Evolutionary conservation across 1,284 basidiomycete genomes (phyloP).

Genomic region (Ganoderma multipileum): DNA sequence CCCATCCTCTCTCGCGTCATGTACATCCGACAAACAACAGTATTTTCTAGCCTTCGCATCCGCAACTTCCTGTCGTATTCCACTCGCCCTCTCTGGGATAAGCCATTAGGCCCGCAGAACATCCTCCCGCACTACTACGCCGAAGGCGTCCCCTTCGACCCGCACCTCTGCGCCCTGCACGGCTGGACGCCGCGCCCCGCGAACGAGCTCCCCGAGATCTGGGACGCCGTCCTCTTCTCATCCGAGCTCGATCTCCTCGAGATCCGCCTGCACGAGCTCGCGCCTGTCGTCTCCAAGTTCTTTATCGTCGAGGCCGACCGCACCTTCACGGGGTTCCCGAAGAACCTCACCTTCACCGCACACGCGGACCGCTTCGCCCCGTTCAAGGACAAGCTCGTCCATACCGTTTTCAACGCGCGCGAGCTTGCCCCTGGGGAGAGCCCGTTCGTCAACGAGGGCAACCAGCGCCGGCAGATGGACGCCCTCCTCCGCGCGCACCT

Average conservation of each 20-base stretch:
- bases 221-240: constrained; percentile 67
- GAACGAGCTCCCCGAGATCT: constrained; percentile 34
- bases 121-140: constrained; percentile 63
- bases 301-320: constrained; percentile 71
- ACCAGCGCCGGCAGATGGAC: constrained; percentile 51
- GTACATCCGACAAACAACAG: neutral
- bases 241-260: constrained; percentile 76
- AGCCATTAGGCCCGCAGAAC: constrained; percentile 52
- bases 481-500: constrained; percentile 47
- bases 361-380: constrained; percentile 56
- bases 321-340: constrained; percentile 68
- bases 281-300: constrained; percentile 65
- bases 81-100: constrained; percentile 72
- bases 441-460: constrained; percentile 47
- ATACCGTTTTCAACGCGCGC: constrained; percentile 44
- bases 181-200: constrained; percentile 53
- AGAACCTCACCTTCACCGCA: constrained; percentile 58
- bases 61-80: constrained; percentile 62
- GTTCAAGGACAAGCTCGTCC: constrained; percentile 62
- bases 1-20: neutral
- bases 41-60: constrained; percentile 40
- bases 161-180: constrained; percentile 58
- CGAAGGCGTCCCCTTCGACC: constrained; percentile 55
- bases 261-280: constrained; percentile 71
- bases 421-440: constrained; percentile 39